These are phyloP conservation scores for Kockovaella imperatae DNA, from an alignment of 768 basidiomycete genomes.

Conservation along the genomic window DNA sequence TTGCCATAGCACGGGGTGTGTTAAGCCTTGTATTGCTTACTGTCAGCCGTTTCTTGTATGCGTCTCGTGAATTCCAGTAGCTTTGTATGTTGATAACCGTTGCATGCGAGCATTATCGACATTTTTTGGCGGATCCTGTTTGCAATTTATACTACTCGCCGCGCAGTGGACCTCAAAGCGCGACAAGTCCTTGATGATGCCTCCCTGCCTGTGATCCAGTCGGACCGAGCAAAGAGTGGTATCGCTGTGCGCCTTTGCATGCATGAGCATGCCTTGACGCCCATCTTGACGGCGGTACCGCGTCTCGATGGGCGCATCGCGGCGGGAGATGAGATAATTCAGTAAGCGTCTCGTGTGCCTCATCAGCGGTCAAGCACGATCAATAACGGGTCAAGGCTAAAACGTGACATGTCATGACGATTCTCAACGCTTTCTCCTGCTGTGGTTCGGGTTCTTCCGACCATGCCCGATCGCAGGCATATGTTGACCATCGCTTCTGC, in stretches of 20 bases:
- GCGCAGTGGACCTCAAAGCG: background rate
- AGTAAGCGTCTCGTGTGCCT: background rate
- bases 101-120: background rate
- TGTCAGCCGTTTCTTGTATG: background rate
- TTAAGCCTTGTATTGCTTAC: background rate
- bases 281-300: background rate
- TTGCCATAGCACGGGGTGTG: background rate
- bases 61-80: background rate
- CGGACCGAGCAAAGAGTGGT: background rate
- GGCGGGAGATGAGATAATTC: background rate
- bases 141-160: conserved; percentile 13
- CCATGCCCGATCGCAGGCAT: conserved; percentile 84
- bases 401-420: background rate
- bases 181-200: conserved; percentile 11
- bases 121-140: no score
- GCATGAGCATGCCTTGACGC: background rate
- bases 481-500: conserved; percentile 52
- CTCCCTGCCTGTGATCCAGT: no score
- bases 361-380: background rate
- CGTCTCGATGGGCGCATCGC: background rate
- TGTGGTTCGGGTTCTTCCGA: conserved; percentile 79
- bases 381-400: background rate
- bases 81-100: background rate
- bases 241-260: background rate
- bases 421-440: conserved; percentile 48